Evolutionary conservation across 164 flowering plant genomes (phyloP), one percentile per base, ranked within the genome.

Genomic region (Nymphaea thermarum): DNA sequence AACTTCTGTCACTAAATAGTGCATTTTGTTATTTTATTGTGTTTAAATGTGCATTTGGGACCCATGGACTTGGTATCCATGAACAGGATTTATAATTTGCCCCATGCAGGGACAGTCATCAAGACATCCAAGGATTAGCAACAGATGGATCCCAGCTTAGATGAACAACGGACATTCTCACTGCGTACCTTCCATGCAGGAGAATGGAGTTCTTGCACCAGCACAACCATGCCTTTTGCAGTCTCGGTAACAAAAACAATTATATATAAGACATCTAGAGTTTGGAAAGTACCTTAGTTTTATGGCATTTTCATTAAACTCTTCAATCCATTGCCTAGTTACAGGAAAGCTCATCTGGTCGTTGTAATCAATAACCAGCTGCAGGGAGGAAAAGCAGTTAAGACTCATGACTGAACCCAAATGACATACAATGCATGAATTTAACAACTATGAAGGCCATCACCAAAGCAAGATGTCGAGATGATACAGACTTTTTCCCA

Each of bases 271-370:
- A 25, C 36, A 43, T 51, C 44, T 43, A 55, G 57, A 7, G 42
- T 43, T 42, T 51, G 53, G n/a, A 61, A 55, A 11, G 55, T 75
- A 87, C 92, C 97, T 86, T 51, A 83, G 36, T 75, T 70, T 78
- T n/a, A 62, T 53, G 4, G 45, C 4, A 4, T 78, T 69, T 3
- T 70, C 43, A 65, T 65, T 80, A 3, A 5, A 3, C 15, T 83
- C 75, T 57, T 67, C 79, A 17, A 85, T 69, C 45, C 16, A 68
- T 67, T 88, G 86, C 63, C 78, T 82, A 3, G 83, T 18, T 57
- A 83, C 11, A 7, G 96, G 96, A 59, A 93, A 83, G 55, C 65
- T 85, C 83, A 80, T 87, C 47, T 78, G 60, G 74, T 93, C 98
- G 64, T 90, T 67, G 72, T 85, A 85, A 71, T 93, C 98, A 55